These are phyloP conservation scores for Paraphaeosphaeria minitans DNA, from an alignment of 2,329 filamentous ascomycete species.

Conservation along the genomic window DNA sequence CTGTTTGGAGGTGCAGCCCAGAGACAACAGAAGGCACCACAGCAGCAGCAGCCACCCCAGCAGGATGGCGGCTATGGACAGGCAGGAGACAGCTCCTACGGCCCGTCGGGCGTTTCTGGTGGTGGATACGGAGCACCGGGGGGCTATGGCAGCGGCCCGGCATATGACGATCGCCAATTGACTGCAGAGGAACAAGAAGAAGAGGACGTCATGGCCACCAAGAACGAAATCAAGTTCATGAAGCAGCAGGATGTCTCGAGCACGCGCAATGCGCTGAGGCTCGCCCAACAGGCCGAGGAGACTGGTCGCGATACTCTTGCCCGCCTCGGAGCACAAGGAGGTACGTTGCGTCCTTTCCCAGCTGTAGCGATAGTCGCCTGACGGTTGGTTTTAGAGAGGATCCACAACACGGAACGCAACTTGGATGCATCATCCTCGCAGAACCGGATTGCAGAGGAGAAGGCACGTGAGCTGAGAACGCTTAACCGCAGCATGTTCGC, in stretches of 20 bases:
- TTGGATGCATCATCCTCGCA: slow-evolving; percentile 80
- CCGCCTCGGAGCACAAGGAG: slow-evolving; percentile 41
- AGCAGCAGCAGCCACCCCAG: slow-evolving; percentile 48
- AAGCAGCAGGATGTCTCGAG: slow-evolving; percentile 64
- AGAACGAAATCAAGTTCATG: slow-evolving; percentile 67
- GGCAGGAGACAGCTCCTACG: slow-evolving; percentile 25
- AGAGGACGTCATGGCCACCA: slow-evolving; percentile 72
- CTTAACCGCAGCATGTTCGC: slow-evolving; percentile 92
- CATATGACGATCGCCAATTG: slow-evolving; percentile 73
- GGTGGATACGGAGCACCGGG: slow-evolving; percentile 31
- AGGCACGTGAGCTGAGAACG: slow-evolving; percentile 80
- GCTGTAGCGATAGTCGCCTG: slow-evolving; percentile 20
- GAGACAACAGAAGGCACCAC: slow-evolving; percentile 46
- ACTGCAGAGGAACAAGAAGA: slow-evolving; percentile 80
- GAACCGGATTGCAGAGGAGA: slow-evolving; percentile 78
- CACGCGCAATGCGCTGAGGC: slow-evolving; percentile 66
- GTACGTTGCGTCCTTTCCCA: neutral
- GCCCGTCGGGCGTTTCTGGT: slow-evolving; percentile 17
- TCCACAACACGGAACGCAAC: slow-evolving; percentile 66
- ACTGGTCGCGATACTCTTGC: slow-evolving; percentile 60
- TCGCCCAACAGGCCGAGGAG: slow-evolving; percentile 71
- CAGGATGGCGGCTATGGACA: slow-evolving; percentile 27
- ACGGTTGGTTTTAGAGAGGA: neutral
- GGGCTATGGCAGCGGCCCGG: slow-evolving; percentile 46
- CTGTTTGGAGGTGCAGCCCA: slow-evolving; percentile 64